Percentiles rank a stretch among this genome's conserved stretches.
These are phyloP conservation scores for Cytospora schulzeri DNA, from an alignment of 2,329 filamentous ascomycete species.

Conservation along the genomic window DNA sequence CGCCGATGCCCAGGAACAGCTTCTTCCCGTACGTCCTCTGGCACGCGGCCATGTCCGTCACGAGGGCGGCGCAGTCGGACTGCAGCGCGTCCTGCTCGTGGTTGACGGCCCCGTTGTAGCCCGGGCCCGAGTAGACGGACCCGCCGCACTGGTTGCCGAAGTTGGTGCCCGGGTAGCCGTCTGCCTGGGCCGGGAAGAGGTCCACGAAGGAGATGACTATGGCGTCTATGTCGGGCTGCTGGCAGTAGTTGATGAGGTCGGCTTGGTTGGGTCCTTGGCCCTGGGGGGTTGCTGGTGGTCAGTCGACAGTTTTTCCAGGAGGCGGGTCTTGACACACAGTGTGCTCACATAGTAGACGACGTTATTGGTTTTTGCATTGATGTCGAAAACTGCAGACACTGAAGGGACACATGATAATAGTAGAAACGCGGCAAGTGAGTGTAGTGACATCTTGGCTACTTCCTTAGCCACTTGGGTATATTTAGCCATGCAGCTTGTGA, in stretches of 20 bases:
- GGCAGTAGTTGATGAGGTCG: slow-evolving; percentile 42
- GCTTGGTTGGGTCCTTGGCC: slow-evolving; percentile 44
- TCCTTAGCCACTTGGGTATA: slow-evolving; percentile 13
- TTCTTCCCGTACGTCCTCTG: slow-evolving; percentile 43
- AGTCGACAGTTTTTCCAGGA: background rate
- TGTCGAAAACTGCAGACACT: slow-evolving; percentile 33
- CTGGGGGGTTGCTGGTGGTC: slow-evolving; percentile 33
- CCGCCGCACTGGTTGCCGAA: slow-evolving; percentile 46
- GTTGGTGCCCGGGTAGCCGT: slow-evolving; percentile 44
- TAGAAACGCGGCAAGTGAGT: slow-evolving; percentile 4
- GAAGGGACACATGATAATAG: background rate
- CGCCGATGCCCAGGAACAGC: slow-evolving; percentile 45
- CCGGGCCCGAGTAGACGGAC: slow-evolving; percentile 36
- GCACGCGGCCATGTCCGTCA: slow-evolving; percentile 42
- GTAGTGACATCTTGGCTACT: slow-evolving; percentile 16
- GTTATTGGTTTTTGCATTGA: slow-evolving; percentile 41
- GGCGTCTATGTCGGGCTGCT: slow-evolving; percentile 43
- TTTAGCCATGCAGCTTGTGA: background rate
- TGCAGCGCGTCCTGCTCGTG: slow-evolving; percentile 38
- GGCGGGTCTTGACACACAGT: background rate
- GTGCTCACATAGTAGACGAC: slow-evolving; percentile 45
- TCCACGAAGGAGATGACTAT: slow-evolving; percentile 47
- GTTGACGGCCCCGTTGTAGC: slow-evolving; percentile 37
- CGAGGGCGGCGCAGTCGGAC: slow-evolving; percentile 41
- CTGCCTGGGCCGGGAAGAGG: slow-evolving; percentile 45